Base-by-base conservation (phyloP, 441 rosid genomes). In the Erodium trifolium region DNA sequence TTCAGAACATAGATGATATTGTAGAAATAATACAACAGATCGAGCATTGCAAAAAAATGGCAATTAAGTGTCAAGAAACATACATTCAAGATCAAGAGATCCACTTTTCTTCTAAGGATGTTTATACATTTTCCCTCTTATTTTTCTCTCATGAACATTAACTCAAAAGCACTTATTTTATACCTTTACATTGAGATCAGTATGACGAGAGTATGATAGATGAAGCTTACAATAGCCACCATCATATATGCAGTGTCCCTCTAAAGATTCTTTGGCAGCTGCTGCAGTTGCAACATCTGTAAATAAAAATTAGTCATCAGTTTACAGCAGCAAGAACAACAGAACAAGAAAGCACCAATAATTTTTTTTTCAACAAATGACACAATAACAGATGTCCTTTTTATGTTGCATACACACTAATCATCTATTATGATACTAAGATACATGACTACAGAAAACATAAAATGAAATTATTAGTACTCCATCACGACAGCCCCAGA, bases 141-240 rank as follows among this genome's bases (percentile, higher is more conserved):
- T 69, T 73, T 63, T 67, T 73, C 72, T 82, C 76, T 74, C 81
- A 83, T 80, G 78, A 76, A 81, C 76, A 79, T 78, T 77, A 83
- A 87, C 77, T 80, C 79, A 81, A 86, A 91, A 82, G 75, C 88
- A 85, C 81, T 76, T 78, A 83, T 82, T 78, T 85, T 55, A 86
- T 94, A 94, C 98, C 99, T 94, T 94, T 68, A 94, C 92, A 92
- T 94, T 94, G 88, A 94, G 99, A 92, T 94, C 99, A 94, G 98
- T 92, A 94, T 94, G 99, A 92, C 98, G 97, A 92, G 99, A 91
- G 91, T 94, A 91, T 88, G 96, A 83, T 91, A 94, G 98, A 90
- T 91, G 98, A 92, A 94, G 98, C 98, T 94, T 92, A 94, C 99
- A 94, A 83, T 90, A 94, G 91, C 99, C 99, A 86, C 98, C 98